Conservation (phyloP, 768 basidiomycete genomes). For the Rhizopogon sp. region DNA sequence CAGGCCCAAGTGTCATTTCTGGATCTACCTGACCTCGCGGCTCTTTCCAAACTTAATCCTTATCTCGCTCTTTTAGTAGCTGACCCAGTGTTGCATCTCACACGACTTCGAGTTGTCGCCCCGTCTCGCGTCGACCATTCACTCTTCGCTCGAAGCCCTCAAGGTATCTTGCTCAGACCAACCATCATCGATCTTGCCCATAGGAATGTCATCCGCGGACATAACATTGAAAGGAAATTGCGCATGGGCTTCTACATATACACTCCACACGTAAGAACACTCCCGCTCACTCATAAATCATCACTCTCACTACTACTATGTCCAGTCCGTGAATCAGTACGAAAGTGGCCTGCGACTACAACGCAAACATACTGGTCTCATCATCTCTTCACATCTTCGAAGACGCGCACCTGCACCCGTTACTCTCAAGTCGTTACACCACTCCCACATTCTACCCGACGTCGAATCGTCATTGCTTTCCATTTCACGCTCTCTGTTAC, state of each 20-base stretch:
- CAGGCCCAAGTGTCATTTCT: conserved; percentile 54
- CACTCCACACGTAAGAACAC: conserved; percentile 47
- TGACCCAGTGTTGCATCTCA: conserved; percentile 61
- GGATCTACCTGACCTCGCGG: conserved; percentile 66
- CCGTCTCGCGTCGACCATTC: conserved; percentile 66
- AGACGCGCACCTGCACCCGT: conserved; percentile 35
- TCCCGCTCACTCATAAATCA: conserved; percentile 2
- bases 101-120: conserved; percentile 54
- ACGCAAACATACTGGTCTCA: conserved; percentile 45
- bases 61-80: conserved; percentile 44
- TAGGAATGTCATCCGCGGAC: conserved; percentile 64
- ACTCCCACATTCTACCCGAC: conserved; percentile 55
- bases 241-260: conserved; percentile 63
- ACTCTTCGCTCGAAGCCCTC: conserved; percentile 53
- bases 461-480: conserved; percentile 52
- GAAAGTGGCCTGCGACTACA: conserved; percentile 51
- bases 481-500: conserved; percentile 58
- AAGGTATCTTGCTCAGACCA: conserved; percentile 55
- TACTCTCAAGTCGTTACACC: conserved; percentile 42
- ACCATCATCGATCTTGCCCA: conserved; percentile 64
- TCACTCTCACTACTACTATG: background rate
- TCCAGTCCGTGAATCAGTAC: conserved; percentile 64
- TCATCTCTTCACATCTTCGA: conserved; percentile 52
- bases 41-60: conserved; percentile 44
- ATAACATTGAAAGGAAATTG: conserved; percentile 63